phyloP scores from a whole-genome alignment of 2,329 filamentous ascomycete species.

The Arachnomyces sp. region DNA sequence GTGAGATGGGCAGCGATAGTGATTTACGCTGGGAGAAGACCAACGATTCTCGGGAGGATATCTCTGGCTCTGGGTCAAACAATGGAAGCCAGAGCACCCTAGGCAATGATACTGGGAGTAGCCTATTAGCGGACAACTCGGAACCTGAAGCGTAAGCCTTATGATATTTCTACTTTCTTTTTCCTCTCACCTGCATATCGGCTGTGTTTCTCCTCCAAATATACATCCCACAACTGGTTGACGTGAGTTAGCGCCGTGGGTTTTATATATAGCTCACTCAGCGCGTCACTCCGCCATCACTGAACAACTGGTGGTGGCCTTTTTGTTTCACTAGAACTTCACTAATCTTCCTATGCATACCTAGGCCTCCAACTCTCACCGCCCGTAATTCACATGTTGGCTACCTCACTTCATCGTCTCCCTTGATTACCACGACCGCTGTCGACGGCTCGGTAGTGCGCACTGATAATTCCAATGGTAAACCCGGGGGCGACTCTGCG shows the following conservation, averaged over 20 bases:
- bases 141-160: constrained; percentile 42
- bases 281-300: no score
- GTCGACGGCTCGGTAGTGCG: constrained; percentile 33
- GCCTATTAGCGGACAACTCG: constrained; percentile 43
- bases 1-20: no score
- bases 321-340: constrained; percentile 27
- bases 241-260: neutral
- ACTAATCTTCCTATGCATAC: constrained; percentile 14
- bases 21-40: constrained; percentile 14
- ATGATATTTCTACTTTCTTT: constrained; percentile 12
- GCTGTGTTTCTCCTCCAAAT: neutral
- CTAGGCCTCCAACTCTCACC: constrained; percentile 40
- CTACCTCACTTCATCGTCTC: constrained; percentile 61
- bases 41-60: constrained; percentile 18
- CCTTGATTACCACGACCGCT: constrained; percentile 53
- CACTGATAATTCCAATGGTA: constrained; percentile 17
- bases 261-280: no score
- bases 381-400: constrained; percentile 58
- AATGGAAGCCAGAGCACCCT: constrained; percentile 23
- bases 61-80: constrained; percentile 8
- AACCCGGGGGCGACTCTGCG: constrained; percentile 15
- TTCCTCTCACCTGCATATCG: constrained; percentile 1
- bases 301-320: no score
- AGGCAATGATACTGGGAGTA: constrained; percentile 18
- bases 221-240: neutral